Conservation (phyloP, 306 rosid genomes). For the Vigna reflexopilosa region DNA sequence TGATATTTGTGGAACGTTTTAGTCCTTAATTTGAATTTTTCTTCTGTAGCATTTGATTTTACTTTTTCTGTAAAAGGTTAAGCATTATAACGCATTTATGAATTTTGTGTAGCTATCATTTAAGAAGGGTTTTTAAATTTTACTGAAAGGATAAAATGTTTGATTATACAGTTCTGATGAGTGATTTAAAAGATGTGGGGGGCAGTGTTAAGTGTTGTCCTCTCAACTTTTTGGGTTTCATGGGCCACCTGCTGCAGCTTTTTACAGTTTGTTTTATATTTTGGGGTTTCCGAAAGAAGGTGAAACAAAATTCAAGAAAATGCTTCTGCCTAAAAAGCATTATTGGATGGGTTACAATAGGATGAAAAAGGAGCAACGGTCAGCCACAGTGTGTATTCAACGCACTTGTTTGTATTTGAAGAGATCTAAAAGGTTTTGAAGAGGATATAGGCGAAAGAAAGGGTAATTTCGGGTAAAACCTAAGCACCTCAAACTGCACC, state of each 20-base stretch:
- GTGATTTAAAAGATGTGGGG: background rate
- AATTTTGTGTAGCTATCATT: no score
- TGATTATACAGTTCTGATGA: background rate
- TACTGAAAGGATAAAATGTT: background rate
- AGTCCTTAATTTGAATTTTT: background rate
- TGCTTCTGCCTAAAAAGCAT: background rate
- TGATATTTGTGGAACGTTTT: background rate
- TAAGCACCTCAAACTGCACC: no score
- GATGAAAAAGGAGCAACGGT: conserved; percentile 45
- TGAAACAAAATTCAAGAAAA: background rate
- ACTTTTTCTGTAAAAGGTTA: background rate
- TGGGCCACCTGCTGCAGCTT: conserved; percentile 20
- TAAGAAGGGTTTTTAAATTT: background rate
- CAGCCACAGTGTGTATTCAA: background rate
- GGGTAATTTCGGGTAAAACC: no score
- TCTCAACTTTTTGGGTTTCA: background rate
- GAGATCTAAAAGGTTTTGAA: no score
- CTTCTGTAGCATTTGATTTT: no score
- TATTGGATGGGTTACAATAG: background rate
- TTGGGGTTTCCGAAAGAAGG: conserved; percentile 21
- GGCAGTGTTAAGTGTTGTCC: background rate
- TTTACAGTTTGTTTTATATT: conserved; percentile 30
- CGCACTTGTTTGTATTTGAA: background rate
- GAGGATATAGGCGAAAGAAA: no score
- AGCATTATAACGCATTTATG: no score